Conservation (phyloP, 2,329 filamentous ascomycete genomes). For the Fusarium poae region DNA sequence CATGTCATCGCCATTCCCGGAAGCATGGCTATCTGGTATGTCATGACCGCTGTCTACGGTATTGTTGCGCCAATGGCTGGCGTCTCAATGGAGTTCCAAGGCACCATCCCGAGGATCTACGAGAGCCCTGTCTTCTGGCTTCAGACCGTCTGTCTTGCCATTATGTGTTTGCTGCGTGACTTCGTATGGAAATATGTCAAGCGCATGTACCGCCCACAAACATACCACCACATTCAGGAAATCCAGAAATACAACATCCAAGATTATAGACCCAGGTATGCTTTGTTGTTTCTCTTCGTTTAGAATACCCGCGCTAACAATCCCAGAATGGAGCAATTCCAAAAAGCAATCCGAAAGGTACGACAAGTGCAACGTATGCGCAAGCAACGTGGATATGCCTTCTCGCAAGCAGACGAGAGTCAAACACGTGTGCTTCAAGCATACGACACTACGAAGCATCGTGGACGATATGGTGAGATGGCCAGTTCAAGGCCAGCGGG, state of each 20-base stretch:
- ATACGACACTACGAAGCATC: slow-evolving; percentile 94
- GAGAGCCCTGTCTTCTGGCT: slow-evolving; percentile 89
- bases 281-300: neutral
- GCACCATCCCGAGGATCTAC: slow-evolving; percentile 85
- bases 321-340: slow-evolving; percentile 96
- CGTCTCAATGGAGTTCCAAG: slow-evolving; percentile 86
- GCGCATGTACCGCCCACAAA: slow-evolving; percentile 95
- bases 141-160: slow-evolving; percentile 83
- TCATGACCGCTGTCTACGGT: slow-evolving; percentile 89
- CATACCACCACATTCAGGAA: slow-evolving; percentile 98
- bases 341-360: slow-evolving; percentile 98
- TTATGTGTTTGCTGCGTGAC: slow-evolving; percentile 86
- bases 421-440: slow-evolving; percentile 96
- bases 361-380: slow-evolving; percentile 98
- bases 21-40: slow-evolving; percentile 90
- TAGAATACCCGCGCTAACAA: slow-evolving; percentile 20
- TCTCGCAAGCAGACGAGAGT: slow-evolving; percentile 96
- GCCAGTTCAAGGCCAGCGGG: slow-evolving; percentile 61
- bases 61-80: slow-evolving; percentile 84
- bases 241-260: slow-evolving; percentile 99
- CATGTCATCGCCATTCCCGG: slow-evolving; percentile 95
- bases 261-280: slow-evolving; percentile 93
- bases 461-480: slow-evolving; percentile 97
- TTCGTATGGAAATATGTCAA: slow-evolving; percentile 98
- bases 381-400: slow-evolving; percentile 98